Evolutionary conservation across 2,329 filamentous ascomycete species (phyloP).

Genomic region (Ramularia endophylla): DNA sequence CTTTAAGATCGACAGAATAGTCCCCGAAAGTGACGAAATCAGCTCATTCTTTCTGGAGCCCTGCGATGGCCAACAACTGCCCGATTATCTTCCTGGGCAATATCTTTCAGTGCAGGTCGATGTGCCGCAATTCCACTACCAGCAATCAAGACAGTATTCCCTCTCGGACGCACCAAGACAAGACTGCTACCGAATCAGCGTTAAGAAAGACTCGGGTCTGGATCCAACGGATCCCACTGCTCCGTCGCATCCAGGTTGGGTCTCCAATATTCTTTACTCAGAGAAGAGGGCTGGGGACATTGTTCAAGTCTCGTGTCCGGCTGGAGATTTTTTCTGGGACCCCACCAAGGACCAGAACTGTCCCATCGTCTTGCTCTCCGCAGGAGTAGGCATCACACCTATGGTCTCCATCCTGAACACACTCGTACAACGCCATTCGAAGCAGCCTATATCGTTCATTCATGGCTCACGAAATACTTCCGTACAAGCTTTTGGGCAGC

Average conservation of each 20-base stretch:
- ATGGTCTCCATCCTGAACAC: constrained; percentile 60
- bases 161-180: constrained; percentile 59
- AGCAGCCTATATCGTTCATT: constrained; percentile 55
- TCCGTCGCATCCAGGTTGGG: constrained; percentile 53
- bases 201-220: constrained; percentile 60
- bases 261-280: constrained; percentile 66
- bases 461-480: constrained; percentile 52
- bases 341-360: constrained; percentile 37
- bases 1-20: constrained; percentile 60
- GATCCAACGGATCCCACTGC: constrained; percentile 41
- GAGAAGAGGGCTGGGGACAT: constrained; percentile 55
- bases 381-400: constrained; percentile 63
- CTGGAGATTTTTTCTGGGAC: constrained; percentile 55
- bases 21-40: constrained; percentile 61
- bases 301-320: constrained; percentile 61
- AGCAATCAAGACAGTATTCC: constrained; percentile 67
- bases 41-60: constrained; percentile 66
- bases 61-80: constrained; percentile 55
- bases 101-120: constrained; percentile 61
- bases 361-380: constrained; percentile 61
- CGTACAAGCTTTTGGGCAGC: constrained; percentile 50
- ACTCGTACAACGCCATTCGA: constrained; percentile 33
- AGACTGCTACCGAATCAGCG: constrained; percentile 62
- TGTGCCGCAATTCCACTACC: constrained; percentile 54
- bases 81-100: constrained; percentile 62